Conservation (phyloP, 371 early-diverging fungal genomes). For the Syncephalis plumigaleata region DNA sequence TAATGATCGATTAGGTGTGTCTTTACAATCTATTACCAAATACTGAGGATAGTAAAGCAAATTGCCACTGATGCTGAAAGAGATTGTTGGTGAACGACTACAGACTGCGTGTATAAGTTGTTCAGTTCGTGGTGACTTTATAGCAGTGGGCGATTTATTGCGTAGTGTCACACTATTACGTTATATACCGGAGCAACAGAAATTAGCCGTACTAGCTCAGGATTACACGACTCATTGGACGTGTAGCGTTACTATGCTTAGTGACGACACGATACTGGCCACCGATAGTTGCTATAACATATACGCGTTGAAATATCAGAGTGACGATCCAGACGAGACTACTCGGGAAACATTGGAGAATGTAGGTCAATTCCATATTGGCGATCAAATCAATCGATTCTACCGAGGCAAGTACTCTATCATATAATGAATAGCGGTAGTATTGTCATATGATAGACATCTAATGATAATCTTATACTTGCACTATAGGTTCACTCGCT, state of each 20-base stretch:
- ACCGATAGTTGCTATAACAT: constrained; percentile 41
- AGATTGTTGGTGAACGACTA: constrained; percentile 31
- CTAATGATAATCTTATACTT: too few species aligned
- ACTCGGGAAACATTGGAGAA: constrained; percentile 32
- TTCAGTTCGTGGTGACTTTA: constrained; percentile 36
- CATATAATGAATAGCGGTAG: too few species aligned
- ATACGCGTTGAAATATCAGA: constrained; percentile 29
- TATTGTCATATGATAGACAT: too few species aligned
- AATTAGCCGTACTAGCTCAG: constrained; percentile 32
- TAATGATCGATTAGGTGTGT: too few species aligned
- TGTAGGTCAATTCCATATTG: constrained; percentile 57
- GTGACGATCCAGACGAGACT: constrained; percentile 15
- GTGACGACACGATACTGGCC: constrained; percentile 38
- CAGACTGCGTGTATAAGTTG: constrained; percentile 31
- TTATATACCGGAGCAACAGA: constrained; percentile 20
- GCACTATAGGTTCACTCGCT: too few species aligned
- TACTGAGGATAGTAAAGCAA: too few species aligned
- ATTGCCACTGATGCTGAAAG: constrained; percentile 11
- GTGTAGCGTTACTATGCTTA: constrained; percentile 38
- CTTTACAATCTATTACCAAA: too few species aligned
- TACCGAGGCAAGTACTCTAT: constrained; percentile 34
- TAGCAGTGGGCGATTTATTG: constrained; percentile 81
- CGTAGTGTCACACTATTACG: constrained; percentile 47
- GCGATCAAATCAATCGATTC: constrained; percentile 64
- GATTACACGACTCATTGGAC: constrained; percentile 50